Conservation (phyloP, 768 basidiomycete species). For the Daedaleopsis nitida region DNA sequence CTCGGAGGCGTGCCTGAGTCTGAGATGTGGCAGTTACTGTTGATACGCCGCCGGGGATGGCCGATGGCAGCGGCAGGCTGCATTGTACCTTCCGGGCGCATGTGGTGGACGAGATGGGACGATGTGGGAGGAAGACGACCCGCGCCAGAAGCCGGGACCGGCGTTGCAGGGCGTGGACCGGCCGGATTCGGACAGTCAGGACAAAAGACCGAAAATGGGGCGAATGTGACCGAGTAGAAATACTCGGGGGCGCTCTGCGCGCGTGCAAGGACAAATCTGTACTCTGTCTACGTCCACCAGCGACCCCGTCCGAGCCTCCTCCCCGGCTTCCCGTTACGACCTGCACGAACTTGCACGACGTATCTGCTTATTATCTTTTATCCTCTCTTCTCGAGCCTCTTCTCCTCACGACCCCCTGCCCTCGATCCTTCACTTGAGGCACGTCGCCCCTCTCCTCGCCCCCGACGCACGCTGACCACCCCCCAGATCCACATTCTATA, state of each 20-base stretch:
- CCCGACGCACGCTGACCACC: slow-evolving; percentile 11
- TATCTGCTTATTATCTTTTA: slow-evolving; percentile 47
- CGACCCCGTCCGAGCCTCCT: slow-evolving; percentile 12
- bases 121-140: neutral
- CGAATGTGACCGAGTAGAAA: slow-evolving; percentile 26
- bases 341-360: slow-evolving; percentile 69
- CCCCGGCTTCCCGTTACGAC: slow-evolving; percentile 35
- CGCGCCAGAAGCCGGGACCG: neutral
- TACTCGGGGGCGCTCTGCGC: slow-evolving; percentile 21
- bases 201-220: slow-evolving; percentile 1
- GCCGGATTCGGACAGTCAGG: slow-evolving; percentile 3
- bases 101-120: neutral
- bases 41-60: slow-evolving; percentile 18
- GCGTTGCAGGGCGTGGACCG: slow-evolving; percentile 1
- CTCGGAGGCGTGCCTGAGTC: slow-evolving; percentile 21
- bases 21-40: slow-evolving; percentile 12
- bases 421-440: slow-evolving; percentile 32
- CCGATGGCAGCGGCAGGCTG: slow-evolving; percentile 5
- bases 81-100: neutral
- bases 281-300: slow-evolving; percentile 26
- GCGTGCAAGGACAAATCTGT: slow-evolving; percentile 27
- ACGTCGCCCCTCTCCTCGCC: slow-evolving; percentile 20
- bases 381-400: slow-evolving; percentile 31
- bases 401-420: slow-evolving; percentile 26
- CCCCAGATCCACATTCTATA: slow-evolving; percentile 27